Evolutionary conservation across 163 green algal genomes (phyloP).

Genomic region (Volvox carteri): DNA sequence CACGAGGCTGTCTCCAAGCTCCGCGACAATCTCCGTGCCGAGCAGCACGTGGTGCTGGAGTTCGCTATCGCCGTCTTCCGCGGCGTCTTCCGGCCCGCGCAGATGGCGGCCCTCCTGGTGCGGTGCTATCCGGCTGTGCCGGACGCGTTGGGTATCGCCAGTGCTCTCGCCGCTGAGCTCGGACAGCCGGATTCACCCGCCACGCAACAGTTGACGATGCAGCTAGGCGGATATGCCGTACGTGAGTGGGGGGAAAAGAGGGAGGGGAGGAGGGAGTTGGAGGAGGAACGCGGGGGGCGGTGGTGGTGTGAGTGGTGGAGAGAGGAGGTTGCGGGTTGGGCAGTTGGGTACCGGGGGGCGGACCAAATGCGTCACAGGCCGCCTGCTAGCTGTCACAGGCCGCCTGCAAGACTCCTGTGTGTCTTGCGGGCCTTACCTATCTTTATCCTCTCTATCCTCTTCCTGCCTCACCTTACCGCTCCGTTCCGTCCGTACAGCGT

Average conservation of each 20-base stretch:
- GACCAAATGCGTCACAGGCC: too few relatives aligned
- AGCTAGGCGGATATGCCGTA: constrained; percentile 58
- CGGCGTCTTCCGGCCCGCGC: constrained; percentile 40
- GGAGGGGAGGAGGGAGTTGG: not conserved
- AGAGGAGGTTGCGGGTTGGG: not conserved
- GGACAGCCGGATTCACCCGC: constrained; percentile 59
- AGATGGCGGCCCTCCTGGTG: constrained; percentile 76
- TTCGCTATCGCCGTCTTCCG: constrained; percentile 71
- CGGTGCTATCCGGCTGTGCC: constrained; percentile 70
- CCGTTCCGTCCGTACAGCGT: too few relatives aligned
- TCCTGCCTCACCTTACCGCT: too few relatives aligned
- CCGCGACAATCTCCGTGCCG: constrained; percentile 73
- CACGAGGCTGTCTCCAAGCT: constrained; percentile 79
- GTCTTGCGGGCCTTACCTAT: too few relatives aligned
- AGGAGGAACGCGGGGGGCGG: not conserved
- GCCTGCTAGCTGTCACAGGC: too few relatives aligned
- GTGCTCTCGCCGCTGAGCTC: constrained; percentile 60
- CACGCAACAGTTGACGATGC: constrained; percentile 56
- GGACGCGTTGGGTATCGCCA: constrained; percentile 74
- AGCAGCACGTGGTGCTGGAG: constrained; percentile 79
- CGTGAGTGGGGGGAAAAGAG: constrained; percentile 17
- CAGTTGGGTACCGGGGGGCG: too few relatives aligned
- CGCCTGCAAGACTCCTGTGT: too few relatives aligned
- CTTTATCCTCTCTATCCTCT: too few relatives aligned
- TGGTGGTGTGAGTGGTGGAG: not conserved